Base-by-base conservation (phyloP, 805 yeast species). In the Metschnikowia colocasiae region DNA sequence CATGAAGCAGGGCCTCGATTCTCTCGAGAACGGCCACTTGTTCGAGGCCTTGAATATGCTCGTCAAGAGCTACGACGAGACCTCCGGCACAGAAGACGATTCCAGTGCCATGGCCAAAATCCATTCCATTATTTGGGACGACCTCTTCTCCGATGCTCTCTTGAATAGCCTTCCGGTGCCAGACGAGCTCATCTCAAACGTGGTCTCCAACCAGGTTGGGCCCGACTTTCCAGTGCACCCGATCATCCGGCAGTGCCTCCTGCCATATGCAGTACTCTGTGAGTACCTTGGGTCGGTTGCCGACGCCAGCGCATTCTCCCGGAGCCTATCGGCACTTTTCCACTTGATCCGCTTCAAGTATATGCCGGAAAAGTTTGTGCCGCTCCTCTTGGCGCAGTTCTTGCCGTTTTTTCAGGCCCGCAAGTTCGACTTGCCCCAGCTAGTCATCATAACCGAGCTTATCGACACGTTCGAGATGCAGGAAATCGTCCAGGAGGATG, bases 201-300 rank as follows among this genome's bases (percentile, higher is more conserved):
- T 80, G 22, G 76, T 80, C 10, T 50, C 55, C 18, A 62, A 64
- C 36, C 55, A 64, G 18, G 71, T 68, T 19, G 71, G 67, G 31
- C 50, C 61, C 1, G 59, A 62, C 10, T 60, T 67, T 6, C 60
- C 64, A 16, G 67, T 78, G 12, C 74, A 81, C 34, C 81, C 87
- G 13, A 71, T 81, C 1, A 72, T 86, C 57, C 76, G 82, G 53
- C 91, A 85, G 61, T 76, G 85, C 22, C 61, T 86, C 43, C 68
- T 92, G 4, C 94, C 94, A 39, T 82, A 85, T 59, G 89, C 84
- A 1, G 78, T 83, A 0, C 67, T 86, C 20, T 70, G 71, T 49
- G 75, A 75, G 50, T 81, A 78, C 55, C 75, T 75, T 59, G 63
- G 65, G 43, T 68, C 7, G 54, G 61, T 45, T 41, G 49, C 5